Conservation (phyloP, 2,329 filamentous ascomycete genomes). For the Torrubiella hemipterigena region DNA sequence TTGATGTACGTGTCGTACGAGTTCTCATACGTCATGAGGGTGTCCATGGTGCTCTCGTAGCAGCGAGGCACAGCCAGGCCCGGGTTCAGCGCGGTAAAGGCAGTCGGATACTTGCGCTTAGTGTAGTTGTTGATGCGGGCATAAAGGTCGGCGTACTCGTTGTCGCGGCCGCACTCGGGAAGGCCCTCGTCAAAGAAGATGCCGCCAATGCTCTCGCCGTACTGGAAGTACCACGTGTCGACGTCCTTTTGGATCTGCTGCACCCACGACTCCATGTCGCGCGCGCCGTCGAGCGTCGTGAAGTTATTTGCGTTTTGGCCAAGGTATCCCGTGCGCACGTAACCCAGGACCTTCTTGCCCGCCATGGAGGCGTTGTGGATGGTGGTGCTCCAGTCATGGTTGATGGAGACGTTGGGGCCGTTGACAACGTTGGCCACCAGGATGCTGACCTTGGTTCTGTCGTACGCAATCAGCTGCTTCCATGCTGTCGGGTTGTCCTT, state of each 20-base stretch:
- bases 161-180: conserved; percentile 14
- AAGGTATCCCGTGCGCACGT: conserved; percentile 7
- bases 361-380: conserved; percentile 1
- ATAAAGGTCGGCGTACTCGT: conserved; percentile 16
- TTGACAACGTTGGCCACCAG: neutral
- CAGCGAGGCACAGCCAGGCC: conserved; percentile 12
- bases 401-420: neutral
- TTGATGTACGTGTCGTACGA: conserved; percentile 13
- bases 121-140: conserved; percentile 12
- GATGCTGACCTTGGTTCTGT: neutral
- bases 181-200: conserved; percentile 21
- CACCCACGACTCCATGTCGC: conserved; percentile 11
- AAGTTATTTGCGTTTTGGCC: neutral
- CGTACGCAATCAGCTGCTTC: neutral
- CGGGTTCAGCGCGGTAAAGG: conserved; percentile 13
- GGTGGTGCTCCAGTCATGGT: neutral
- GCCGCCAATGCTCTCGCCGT: conserved; percentile 13
- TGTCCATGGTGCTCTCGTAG: conserved; percentile 19
- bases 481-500: too few relatives aligned
- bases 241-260: conserved; percentile 14
- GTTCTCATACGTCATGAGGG: conserved; percentile 17
- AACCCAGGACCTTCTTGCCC: conserved; percentile 6
- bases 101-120: conserved; percentile 12
- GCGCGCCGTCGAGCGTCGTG: conserved; percentile 11
- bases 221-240: conserved; percentile 13